Conservation (phyloP, 2,329 filamentous ascomycete species). For the Paraphoma chrysanthemicola region DNA sequence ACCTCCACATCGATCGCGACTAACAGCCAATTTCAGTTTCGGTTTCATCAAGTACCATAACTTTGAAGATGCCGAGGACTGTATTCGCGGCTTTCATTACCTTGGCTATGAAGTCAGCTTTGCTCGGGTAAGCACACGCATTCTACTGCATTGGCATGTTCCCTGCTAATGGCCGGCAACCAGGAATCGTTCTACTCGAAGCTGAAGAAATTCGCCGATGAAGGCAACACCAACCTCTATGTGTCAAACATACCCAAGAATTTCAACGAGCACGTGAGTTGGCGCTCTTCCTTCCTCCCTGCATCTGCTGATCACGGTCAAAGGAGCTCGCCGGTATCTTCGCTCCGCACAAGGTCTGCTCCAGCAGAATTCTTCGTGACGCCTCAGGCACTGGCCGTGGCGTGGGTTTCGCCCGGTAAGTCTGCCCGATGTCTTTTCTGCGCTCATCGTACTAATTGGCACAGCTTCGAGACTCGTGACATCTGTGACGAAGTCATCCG, state of each 20-base stretch:
- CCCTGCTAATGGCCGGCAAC: slow-evolving; percentile 19
- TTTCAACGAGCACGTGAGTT: slow-evolving; percentile 83
- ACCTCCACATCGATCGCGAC: background rate
- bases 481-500: slow-evolving; percentile 89
- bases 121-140: slow-evolving; percentile 72
- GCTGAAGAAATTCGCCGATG: slow-evolving; percentile 94
- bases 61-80: slow-evolving; percentile 88
- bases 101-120: slow-evolving; percentile 98
- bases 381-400: slow-evolving; percentile 91
- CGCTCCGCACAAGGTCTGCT: slow-evolving; percentile 81
- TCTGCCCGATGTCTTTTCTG: slow-evolving; percentile 3
- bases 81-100: slow-evolving; percentile 93
- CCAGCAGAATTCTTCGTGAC: slow-evolving; percentile 93
- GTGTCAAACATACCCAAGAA: slow-evolving; percentile 95
- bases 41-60: slow-evolving; percentile 96
- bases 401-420: slow-evolving; percentile 94
- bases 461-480: slow-evolving; percentile 86
- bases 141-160: background rate
- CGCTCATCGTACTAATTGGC: slow-evolving; percentile 5
- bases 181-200: slow-evolving; percentile 96
- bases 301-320: background rate
- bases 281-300: background rate
- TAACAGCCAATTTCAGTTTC: slow-evolving; percentile 66
- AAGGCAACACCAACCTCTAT: slow-evolving; percentile 91
- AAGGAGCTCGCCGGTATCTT: slow-evolving; percentile 81